Evolutionary conservation across 2,329 filamentous ascomycete genomes (phyloP).

Genomic region (Colletotrichum lupini): DNA sequence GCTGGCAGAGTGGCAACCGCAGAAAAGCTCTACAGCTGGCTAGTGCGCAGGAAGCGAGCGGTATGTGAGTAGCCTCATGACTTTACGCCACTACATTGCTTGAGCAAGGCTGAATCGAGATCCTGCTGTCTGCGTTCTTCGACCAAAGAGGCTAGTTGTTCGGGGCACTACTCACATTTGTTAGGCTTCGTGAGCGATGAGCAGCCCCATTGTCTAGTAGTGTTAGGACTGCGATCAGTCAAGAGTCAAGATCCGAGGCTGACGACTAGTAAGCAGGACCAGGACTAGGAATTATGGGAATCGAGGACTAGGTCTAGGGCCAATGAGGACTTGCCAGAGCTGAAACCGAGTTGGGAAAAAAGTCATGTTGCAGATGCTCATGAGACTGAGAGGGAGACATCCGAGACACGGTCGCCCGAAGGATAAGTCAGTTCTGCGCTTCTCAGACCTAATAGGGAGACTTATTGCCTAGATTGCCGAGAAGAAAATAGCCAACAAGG

Average conservation of each 20-base stretch:
- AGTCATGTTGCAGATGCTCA: slow-evolving; percentile 21
- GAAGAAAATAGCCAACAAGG: background rate
- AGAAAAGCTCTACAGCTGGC: background rate
- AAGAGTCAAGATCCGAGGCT: background rate
- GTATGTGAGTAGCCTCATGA: background rate
- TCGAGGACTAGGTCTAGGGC: background rate
- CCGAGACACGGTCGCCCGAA: slow-evolving; percentile 4
- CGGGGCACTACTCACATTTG: too few relatives aligned
- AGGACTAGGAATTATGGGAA: too few relatives aligned
- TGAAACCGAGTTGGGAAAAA: slow-evolving; percentile 4
- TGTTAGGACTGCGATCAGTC: slow-evolving; percentile 1
- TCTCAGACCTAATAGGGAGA: background rate
- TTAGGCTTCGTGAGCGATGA: background rate
- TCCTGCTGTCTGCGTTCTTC: background rate
- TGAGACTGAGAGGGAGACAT: background rate
- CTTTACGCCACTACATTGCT: background rate
- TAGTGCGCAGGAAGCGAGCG: background rate
- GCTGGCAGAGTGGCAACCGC: background rate
- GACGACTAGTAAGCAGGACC: background rate
- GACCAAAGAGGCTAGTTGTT: background rate
- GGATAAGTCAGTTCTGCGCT: background rate
- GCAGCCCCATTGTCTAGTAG: background rate
- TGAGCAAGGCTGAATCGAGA: slow-evolving; percentile 25
- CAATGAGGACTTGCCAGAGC: background rate
- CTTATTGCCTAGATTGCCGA: background rate